Evolutionary conservation across 768 basidiomycete genomes (phyloP), one percentile per base, ranked within the genome.

Genomic region (Suillus fuscotomentosus): DNA sequence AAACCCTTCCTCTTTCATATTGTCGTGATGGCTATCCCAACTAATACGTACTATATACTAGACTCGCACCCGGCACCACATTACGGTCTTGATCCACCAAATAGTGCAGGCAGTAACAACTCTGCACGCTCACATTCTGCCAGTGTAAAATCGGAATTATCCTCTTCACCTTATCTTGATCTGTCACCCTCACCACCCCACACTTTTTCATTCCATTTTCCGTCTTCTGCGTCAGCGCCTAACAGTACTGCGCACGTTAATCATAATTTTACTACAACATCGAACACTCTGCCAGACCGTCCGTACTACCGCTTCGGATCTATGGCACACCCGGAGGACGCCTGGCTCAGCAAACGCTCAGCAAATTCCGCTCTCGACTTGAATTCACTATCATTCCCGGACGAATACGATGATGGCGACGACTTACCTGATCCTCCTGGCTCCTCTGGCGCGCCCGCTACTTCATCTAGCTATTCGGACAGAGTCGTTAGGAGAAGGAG

Each of bases 401-500:
- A 89, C 68, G 88, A 88, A 27, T 88, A 88, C 72, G 88, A 88
- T 63, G 86, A 89, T 66, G 75, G 77, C 20, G 79, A 83, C 56
- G 87, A 88, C 13, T 78, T 87, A 41, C 77, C 80, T 27, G 84
- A 85, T 63, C 75, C 85, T 24, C 78, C 77, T 6, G 67, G 67
- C 54, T 59, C 56, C 22, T 39, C 57, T 42, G 24, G 41, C 24
- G 11, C 13, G 3, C 64, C 71, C 5, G 62, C 69, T 7, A 47
- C 67, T 10, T 68, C 76, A 36, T 64, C 69, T 51, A 64, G 38
- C 22, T 72, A 69, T 62, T 67, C 63, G 9, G 82, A 89, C 61
- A 86, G 86, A 69, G 75, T 84, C 59, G 78, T 93, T 55, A 80
- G 91, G 63, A 81, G 91, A 62, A 79, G 91, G 68, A 92, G 91